Conservation (phyloP, 2,329 filamentous ascomycete genomes). For the Apiospora aurea region DNA sequence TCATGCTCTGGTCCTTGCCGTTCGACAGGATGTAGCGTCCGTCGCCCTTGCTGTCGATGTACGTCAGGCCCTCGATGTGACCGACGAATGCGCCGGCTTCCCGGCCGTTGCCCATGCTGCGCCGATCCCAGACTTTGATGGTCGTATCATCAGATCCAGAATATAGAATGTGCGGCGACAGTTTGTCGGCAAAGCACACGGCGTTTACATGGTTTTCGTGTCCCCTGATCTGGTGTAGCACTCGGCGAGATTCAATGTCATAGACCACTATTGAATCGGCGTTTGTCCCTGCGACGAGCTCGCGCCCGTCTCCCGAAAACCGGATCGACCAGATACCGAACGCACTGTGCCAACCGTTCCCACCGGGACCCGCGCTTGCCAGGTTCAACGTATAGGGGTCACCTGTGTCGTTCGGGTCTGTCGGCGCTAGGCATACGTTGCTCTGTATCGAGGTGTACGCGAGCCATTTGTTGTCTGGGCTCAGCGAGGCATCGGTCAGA, state of each 20-base stretch:
- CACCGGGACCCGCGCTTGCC: constrained; percentile 50
- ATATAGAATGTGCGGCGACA: constrained; percentile 91
- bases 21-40: constrained; percentile 89
- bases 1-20: constrained; percentile 95
- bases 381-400: constrained; percentile 85
- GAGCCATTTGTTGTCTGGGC: constrained; percentile 89
- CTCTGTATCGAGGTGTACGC: constrained; percentile 91
- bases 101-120: constrained; percentile 86
- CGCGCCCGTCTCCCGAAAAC: constrained; percentile 89
- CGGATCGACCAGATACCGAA: constrained; percentile 87
- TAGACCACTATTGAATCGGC: constrained; percentile 84
- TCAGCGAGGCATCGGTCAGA: constrained; percentile 90
- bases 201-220: constrained; percentile 94
- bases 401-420: constrained; percentile 81
- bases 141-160: constrained; percentile 95
- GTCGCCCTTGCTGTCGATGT: constrained; percentile 74
- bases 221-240: constrained; percentile 77
- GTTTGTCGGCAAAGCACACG: constrained; percentile 90
- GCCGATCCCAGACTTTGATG: constrained; percentile 94
- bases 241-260: constrained; percentile 82
- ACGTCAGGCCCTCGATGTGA: constrained; percentile 71
- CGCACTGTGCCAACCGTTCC: constrained; percentile 42
- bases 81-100: constrained; percentile 72
- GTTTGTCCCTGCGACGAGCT: constrained; percentile 89
- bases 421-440: constrained; percentile 84